Percentiles rank a stretch among this genome's conserved stretches.
These are phyloP conservation scores for Taphrina populina DNA, from an alignment of 1,139 yeast genomes.

Conservation along the genomic window DNA sequence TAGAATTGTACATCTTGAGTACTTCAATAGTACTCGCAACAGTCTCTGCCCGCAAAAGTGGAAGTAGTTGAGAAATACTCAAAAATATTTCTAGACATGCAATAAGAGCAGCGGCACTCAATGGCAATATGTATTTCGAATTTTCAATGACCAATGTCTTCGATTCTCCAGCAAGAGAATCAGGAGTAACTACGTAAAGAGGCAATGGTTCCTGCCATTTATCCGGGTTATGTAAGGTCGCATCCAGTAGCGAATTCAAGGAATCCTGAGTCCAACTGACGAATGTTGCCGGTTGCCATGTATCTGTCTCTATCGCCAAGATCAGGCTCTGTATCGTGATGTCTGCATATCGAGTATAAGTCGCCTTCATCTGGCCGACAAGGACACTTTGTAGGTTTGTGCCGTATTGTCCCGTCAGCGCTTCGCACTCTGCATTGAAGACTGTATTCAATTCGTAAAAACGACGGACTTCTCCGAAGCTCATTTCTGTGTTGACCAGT, in stretches of 20 bases:
- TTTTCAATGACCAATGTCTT: slow-evolving; percentile 5
- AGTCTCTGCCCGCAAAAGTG: slow-evolving; percentile 50
- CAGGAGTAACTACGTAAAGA: slow-evolving; percentile 1
- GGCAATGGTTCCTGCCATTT: slow-evolving; percentile 50
- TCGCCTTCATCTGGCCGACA: slow-evolving; percentile 50
- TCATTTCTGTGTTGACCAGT: slow-evolving; percentile 61
- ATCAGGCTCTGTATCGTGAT: slow-evolving; percentile 51
- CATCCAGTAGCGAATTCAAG: slow-evolving; percentile 55
- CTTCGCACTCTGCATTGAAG: slow-evolving; percentile 80
- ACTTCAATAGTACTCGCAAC: slow-evolving; percentile 51
- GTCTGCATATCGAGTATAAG: slow-evolving; percentile 61
- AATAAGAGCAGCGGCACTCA: slow-evolving; percentile 28
- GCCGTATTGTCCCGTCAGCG: slow-evolving; percentile 70
- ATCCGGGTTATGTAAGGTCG: slow-evolving; percentile 53
- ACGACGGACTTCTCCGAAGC: slow-evolving; percentile 56
- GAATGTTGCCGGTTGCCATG: slow-evolving; percentile 61
- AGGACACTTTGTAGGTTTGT: slow-evolving; percentile 61
- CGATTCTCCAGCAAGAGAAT: not conserved
- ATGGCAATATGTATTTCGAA: slow-evolving; percentile 7
- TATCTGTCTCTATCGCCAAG: slow-evolving; percentile 61
- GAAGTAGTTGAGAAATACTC: slow-evolving; percentile 40
- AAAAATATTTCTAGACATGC: slow-evolving; percentile 51
- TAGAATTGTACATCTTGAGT: slow-evolving; percentile 56
- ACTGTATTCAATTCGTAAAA: slow-evolving; percentile 66
- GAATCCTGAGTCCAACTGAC: slow-evolving; percentile 52